Percentiles rank a stretch among this genome's conserved stretches.
phyloP scores from a whole-genome alignment of 768 basidiomycete species.

The Austroboletus festivus region DNA sequence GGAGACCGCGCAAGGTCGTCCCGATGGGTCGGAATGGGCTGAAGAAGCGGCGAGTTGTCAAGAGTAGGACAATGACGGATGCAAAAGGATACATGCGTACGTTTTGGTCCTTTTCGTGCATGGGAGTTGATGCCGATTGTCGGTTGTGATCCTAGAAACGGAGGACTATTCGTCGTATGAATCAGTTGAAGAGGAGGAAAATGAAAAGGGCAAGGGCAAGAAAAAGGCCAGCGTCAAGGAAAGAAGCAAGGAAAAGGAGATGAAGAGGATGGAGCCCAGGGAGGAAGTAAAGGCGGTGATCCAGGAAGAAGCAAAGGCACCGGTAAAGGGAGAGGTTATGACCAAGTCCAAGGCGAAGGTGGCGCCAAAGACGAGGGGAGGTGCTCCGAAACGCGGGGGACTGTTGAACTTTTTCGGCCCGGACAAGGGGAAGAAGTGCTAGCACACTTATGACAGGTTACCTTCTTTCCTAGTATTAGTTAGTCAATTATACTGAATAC shows the following conservation, averaged over 20 bases:
- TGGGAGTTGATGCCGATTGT: too few species aligned
- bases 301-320: constrained; percentile 6
- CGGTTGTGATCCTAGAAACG: constrained; percentile 43
- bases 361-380: constrained; percentile 15
- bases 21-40: constrained; percentile 78
- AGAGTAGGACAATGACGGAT: constrained; percentile 52
- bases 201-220: constrained; percentile 19
- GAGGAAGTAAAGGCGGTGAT: constrained; percentile 12
- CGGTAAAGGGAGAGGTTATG: constrained; percentile 11
- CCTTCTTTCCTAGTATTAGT: too few species aligned
- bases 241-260: too few species aligned
- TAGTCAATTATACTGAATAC: too few species aligned
- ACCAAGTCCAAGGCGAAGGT: constrained; percentile 20
- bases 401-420: constrained; percentile 34
- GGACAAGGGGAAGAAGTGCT: constrained; percentile 29
- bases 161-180: constrained; percentile 83
- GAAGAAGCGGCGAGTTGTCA: constrained; percentile 66
- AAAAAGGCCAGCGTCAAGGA: too few species aligned
- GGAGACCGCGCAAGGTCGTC: constrained; percentile 54
- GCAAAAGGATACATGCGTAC: constrained; percentile 73
- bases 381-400: constrained; percentile 26
- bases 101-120: too few species aligned
- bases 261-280: constrained; percentile 16
- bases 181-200: constrained; percentile 59
- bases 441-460: too few species aligned